Base-by-base conservation (phyloP, 345 rosid genomes). In the Populus deltoides region DNA sequence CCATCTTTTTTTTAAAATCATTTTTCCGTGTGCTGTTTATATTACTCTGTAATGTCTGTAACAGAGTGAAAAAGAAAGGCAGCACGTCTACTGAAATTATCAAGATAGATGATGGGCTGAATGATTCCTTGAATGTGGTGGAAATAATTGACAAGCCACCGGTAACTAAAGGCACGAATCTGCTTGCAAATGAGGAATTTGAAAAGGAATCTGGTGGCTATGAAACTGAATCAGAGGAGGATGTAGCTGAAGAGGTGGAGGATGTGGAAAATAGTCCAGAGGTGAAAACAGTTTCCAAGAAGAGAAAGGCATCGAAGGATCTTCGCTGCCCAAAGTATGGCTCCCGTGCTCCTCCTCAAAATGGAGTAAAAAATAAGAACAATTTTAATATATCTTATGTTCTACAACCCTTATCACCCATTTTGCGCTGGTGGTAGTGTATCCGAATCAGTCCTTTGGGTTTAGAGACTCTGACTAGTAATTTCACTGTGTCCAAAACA, bases 101-200 rank as follows among this genome's bases (percentile, higher is more conserved):
- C 16, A 75, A 45, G 71, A 77, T 80, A 59, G 80, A 41, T 25
- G 77, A 86, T n/a, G 90, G 72, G 68, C 79, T 49, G 57, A 78
- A 83, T 33, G 45, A 39, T 81, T 75, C 68, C 1, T 78, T 82
- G 80, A 77, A 74, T 51, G 89, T 62, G 45, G 81, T 80, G n/a
- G 86, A 86, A 78, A 72, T 71, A 41, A 83, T 80, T 35, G 88
- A 89, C 43, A 84, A 87, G 68, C 87, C 45, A 39, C 84, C 85
- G 6, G 75, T 69, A 71, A 63, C 17, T 68, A 68, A 79, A 0
- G 89, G 79, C 61, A 73, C 78, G 79, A 87, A 82, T 80, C 91
- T 90, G 78, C 86, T 94, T 20, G 88, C 89, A 5, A 85, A 84
- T 86, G 97, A 88, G 84, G 97, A 91, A 55, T 91, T 94, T 70